Conservation (phyloP, 257 asterid species). For the Verbascum thapsus region DNA sequence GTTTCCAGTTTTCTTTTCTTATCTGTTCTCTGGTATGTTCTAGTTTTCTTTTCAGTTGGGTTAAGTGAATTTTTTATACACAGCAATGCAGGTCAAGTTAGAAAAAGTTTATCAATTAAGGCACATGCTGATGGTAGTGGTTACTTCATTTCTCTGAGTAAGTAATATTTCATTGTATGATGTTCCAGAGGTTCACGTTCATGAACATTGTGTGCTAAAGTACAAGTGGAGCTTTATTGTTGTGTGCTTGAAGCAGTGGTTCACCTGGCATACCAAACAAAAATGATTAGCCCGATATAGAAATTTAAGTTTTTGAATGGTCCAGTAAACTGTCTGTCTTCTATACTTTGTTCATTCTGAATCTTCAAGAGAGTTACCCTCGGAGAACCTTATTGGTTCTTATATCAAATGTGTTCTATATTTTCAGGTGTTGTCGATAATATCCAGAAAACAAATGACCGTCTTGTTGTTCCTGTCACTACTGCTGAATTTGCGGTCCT, state of each 20-base stretch:
- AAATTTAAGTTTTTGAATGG: no score
- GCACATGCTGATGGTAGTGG: slow-evolving; percentile 80
- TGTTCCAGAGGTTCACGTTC: slow-evolving; percentile 14
- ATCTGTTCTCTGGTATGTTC: no score
- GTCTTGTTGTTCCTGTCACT: slow-evolving; percentile 83
- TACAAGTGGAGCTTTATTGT: not conserved
- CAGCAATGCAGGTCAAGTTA: slow-evolving; percentile 93
- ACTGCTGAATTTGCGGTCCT: slow-evolving; percentile 89
- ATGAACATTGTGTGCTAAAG: not conserved
- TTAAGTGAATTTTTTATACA: slow-evolving; percentile 29
- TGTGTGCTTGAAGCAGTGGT: not conserved
- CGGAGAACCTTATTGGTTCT: not conserved
- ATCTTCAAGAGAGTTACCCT: not conserved
- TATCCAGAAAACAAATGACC: slow-evolving; percentile 62
- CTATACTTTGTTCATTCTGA: not conserved
- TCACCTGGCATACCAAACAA: slow-evolving; percentile 15
- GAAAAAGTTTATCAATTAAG: slow-evolving; percentile 80
- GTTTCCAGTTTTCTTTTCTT: slow-evolving; percentile 10
- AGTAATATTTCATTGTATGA: slow-evolving; percentile 33
- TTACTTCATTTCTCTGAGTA: slow-evolving; percentile 76
- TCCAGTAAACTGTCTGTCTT: no score
- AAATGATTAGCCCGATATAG: not conserved
- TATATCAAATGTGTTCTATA: not conserved
- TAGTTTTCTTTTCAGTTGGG: slow-evolving; percentile 17
- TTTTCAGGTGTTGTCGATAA: slow-evolving; percentile 81